A percentile compares a stretch with the other conserved stretches of the same genome.
phyloP scores from a whole-genome alignment of 805 yeast genomes.

The Ogataea siamensis region DNA sequence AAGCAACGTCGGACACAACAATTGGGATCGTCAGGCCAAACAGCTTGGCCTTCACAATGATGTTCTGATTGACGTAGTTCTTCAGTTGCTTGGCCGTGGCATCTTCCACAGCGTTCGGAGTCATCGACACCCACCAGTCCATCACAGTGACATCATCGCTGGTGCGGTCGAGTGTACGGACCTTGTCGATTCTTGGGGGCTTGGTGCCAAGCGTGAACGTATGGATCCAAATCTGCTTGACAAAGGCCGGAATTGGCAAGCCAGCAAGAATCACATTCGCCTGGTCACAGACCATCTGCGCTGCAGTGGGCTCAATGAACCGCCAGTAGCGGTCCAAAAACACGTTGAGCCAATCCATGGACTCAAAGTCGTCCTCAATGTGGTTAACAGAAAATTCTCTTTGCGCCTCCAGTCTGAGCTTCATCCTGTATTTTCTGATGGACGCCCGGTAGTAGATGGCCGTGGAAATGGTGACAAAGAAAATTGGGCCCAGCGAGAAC shows the following conservation, averaged over 20 bases:
- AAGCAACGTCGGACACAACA: conserved; percentile 74
- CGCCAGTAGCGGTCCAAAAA: conserved; percentile 92
- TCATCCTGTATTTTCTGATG: conserved; percentile 71
- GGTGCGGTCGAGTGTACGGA: conserved; percentile 88
- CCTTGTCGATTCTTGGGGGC: conserved; percentile 90
- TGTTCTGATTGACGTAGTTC: conserved; percentile 78
- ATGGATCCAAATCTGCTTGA: conserved; percentile 82
- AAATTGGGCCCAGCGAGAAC: conserved; percentile 78
- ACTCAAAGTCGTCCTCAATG: conserved; percentile 86
- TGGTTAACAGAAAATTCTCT: conserved; percentile 78
- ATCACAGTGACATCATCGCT: conserved; percentile 90
- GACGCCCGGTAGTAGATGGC: conserved; percentile 79
- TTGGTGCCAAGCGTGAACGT: conserved; percentile 91
- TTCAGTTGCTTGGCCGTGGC: conserved; percentile 80
- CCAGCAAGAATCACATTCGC: conserved; percentile 81
- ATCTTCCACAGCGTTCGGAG: conserved; percentile 88
- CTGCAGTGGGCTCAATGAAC: conserved; percentile 81
- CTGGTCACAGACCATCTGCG: conserved; percentile 81
- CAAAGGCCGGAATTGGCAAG: conserved; percentile 75
- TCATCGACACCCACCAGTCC: conserved; percentile 94
- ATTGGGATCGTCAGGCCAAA: conserved; percentile 84
- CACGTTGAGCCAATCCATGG: conserved; percentile 93
- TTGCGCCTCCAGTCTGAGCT: conserved; percentile 75
- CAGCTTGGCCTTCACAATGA: conserved; percentile 72
- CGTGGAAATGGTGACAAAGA: conserved; percentile 61